A percentile compares a stretch with the other conserved stretches of the same genome.
Conservation (phyloP, 805 yeast genomes). For the Gaillardinia entomophila region DNA sequence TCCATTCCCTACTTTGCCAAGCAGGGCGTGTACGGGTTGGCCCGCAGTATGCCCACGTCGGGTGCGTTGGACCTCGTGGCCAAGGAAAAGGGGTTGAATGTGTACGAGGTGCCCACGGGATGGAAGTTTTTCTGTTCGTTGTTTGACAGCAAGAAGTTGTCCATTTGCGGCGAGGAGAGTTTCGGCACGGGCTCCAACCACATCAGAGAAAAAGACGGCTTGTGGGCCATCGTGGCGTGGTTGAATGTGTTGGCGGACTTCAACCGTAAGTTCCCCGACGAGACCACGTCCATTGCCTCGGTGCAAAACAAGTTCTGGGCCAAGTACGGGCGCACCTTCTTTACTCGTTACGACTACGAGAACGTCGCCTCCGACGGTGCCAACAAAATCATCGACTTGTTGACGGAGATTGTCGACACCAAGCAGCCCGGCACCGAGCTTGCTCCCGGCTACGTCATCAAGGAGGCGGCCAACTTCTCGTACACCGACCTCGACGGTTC, state of each 20-base stretch:
- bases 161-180: conserved; percentile 97
- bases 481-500: conserved; percentile 95
- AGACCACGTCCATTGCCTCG: conserved; percentile 60
- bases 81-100: conserved; percentile 59
- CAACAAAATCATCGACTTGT: conserved; percentile 50
- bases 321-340: conserved; percentile 93
- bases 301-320: conserved; percentile 87
- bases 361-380: conserved; percentile 76
- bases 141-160: conserved; percentile 86
- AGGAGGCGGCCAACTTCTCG: conserved; percentile 80
- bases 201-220: conserved; percentile 94
- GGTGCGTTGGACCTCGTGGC: conserved; percentile 94
- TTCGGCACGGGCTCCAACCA: conserved; percentile 98
- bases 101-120: conserved; percentile 97
- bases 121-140: conserved; percentile 98
- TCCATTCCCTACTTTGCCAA: conserved; percentile 86
- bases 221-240: conserved; percentile 98
- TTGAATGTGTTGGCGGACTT: conserved; percentile 88
- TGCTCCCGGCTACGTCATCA: conserved; percentile 48
- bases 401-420: conserved; percentile 22
- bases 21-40: conserved; percentile 85
- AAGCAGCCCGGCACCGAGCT: conserved; percentile 41
- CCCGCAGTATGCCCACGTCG: conserved; percentile 96
- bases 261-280: conserved; percentile 51
- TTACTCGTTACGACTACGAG: conserved; percentile 93